Evolutionary conservation across 495 filamentous ascomycete species (phyloP).

Genomic region (Terfezia claveryi): DNA sequence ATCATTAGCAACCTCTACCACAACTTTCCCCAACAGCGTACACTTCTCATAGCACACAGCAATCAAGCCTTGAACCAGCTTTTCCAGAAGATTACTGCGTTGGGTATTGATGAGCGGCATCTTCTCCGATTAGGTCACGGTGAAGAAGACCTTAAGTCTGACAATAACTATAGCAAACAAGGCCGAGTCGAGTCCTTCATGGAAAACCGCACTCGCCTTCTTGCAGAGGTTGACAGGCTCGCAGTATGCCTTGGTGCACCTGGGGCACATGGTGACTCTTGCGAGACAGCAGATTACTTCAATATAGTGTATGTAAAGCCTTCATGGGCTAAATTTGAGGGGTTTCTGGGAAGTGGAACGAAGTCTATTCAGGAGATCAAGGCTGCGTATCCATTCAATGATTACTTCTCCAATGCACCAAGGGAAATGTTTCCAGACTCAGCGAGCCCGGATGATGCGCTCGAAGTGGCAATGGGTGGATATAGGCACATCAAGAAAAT

Average conservation of each 20-base stretch:
- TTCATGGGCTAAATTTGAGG: constrained; percentile 45
- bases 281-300: constrained; percentile 94
- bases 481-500: constrained; percentile 80
- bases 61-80: constrained; percentile 96
- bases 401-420: constrained; percentile 73
- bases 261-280: constrained; percentile 80
- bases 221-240: constrained; percentile 69
- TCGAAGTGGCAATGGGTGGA: constrained; percentile 68
- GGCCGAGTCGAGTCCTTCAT: constrained; percentile 91
- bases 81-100: constrained; percentile 89
- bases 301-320: constrained; percentile 76
- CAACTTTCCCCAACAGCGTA: constrained; percentile 83
- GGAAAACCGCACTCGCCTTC: constrained; percentile 56
- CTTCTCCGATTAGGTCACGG: constrained; percentile 82
- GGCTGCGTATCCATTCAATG: constrained; percentile 68
- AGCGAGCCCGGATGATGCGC: constrained; percentile 37
- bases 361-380: constrained; percentile 30
- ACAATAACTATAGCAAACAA: constrained; percentile 77
- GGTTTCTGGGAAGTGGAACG: constrained; percentile 1
- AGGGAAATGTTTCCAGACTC: constrained; percentile 51
- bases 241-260: constrained; percentile 64
- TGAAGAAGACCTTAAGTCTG: constrained; percentile 77
- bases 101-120: constrained; percentile 92
- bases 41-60: constrained; percentile 83
- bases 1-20: constrained; percentile 99